Conservation (phyloP, 108 stramenopile species). For the Skeletonema tropicum region DNA sequence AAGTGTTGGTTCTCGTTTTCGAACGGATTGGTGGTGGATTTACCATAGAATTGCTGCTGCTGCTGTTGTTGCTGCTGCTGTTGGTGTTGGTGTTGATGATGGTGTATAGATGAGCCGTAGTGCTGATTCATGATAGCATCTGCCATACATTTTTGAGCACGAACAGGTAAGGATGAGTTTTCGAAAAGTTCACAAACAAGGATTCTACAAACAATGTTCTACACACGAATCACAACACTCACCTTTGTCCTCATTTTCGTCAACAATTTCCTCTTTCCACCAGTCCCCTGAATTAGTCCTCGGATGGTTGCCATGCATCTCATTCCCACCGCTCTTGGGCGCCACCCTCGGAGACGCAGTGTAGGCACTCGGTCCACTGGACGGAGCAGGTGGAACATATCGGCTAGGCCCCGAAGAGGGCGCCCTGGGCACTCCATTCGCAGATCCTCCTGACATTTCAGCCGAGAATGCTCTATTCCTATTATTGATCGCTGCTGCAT, state of each 20-base stretch:
- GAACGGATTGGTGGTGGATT: conserved; percentile 30
- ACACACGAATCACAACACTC: not conserved
- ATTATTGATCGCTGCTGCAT: not conserved
- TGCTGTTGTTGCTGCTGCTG: conserved; percentile 16
- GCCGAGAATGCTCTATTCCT: not conserved
- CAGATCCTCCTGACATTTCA: not conserved
- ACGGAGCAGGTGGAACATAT: not conserved
- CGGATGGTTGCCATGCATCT: not conserved
- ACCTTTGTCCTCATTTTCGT: conserved; percentile 31
- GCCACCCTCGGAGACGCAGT: not conserved
- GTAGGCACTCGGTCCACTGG: not conserved
- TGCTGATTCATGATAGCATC: conserved; percentile 5
- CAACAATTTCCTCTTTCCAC: conserved; percentile 45
- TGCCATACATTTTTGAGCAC: not conserved
- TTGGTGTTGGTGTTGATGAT: not conserved
- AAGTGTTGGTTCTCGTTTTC: conserved; percentile 1
- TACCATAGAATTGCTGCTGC: conserved; percentile 28
- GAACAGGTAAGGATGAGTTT: not conserved
- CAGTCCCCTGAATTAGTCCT: conserved; percentile 31
- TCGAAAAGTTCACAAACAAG: not conserved
- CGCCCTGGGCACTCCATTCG: not conserved
- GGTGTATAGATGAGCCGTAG: conserved; percentile 18
- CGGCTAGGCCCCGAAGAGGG: conserved; percentile 11
- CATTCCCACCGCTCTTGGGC: conserved; percentile 2
- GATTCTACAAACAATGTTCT: not conserved